Base-by-base conservation (phyloP, 192 early-diverging fungal genomes). In the Chytriomyces sp. region DNA sequence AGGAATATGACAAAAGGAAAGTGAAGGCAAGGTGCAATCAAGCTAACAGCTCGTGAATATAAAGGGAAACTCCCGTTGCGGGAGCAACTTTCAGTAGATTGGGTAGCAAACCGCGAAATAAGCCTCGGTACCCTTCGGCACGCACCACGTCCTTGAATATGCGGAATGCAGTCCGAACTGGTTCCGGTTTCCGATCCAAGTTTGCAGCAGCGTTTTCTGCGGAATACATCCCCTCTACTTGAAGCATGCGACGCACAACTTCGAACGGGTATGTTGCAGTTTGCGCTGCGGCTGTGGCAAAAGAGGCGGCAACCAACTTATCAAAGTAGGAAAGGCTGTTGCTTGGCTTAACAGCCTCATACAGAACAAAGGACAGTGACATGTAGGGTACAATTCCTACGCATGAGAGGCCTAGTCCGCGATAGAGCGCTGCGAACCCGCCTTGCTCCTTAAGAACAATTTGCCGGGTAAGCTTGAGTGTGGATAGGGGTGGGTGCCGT, bases 61-160 rank as follows among this genome's bases (percentile, higher is more conserved):
- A 90, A 83, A 95, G 93, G 61, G 91, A 92, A 49, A 95, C 91
- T 70, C 91, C 91, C 61, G 93, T 94, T 11, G 93, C 94, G 20
- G 94, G 94, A 0, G 91, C 93, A 4, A 95, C 92, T 77, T 95
- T 95, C 45, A 95, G 78, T 78, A 94, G 92, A 77, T 95, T 95
- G 26, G 94, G 92, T 49, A 93, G 82, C 78, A 94, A 85, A 26
- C 94, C 94, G 50, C 89, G 89, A 79, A 93, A 94, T 28, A 93
- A 79, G 8, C 92, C 92, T 13, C 83, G 80, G 6, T 91, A 67
- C 59, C 94, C 94, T 67, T 94, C 94, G 26, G 89, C 86, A 60
- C 83, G 81, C 61, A 91, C 77, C 82, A 91, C 90, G 66, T 81
- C 82, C 43, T 6, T 16, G 23, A 75, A 64, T 26, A 75, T 66